These are phyloP conservation scores for Arthroderma sp. DNA, from an alignment of 2,329 filamentous ascomycete genomes.

Conservation along the genomic window DNA sequence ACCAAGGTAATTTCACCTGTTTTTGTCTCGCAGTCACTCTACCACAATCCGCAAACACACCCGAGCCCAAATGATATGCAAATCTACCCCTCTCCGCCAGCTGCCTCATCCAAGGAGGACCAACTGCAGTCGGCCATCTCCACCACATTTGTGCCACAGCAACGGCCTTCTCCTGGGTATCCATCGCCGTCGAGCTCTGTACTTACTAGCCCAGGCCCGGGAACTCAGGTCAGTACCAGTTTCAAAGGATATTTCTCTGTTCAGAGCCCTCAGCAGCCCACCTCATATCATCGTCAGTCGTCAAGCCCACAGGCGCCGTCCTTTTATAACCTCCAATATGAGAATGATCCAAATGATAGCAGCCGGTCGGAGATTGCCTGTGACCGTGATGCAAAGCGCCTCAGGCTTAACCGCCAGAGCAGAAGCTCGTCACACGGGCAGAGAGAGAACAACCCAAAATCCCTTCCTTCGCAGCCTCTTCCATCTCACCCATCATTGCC, in stretches of 20 bases:
- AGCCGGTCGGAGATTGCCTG: neutral
- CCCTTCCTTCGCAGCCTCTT: too few relatives aligned
- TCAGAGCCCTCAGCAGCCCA: neutral
- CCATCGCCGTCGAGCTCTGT: conserved; percentile 6
- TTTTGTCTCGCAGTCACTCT: too few relatives aligned
- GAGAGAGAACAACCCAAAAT: too few relatives aligned
- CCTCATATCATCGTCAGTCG: neutral
- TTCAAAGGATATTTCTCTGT: neutral
- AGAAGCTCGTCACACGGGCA: too few relatives aligned
- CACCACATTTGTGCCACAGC: neutral
- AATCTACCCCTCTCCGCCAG: neutral
- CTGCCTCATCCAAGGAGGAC: neutral
- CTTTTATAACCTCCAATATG: too few relatives aligned
- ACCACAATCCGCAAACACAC: too few relatives aligned
- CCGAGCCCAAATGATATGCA: neutral
- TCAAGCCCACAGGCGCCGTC: neutral
- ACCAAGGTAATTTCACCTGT: too few relatives aligned
- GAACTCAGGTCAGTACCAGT: neutral
- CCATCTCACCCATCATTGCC: too few relatives aligned
- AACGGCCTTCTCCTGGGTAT: neutral
- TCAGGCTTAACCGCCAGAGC: neutral
- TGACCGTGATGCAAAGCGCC: conserved; percentile 3
- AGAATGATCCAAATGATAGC: too few relatives aligned
- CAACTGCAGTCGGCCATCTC: neutral
- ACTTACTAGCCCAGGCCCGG: conserved; percentile 3